Base-by-base conservation (phyloP, 805 yeast genomes). In the Candida boleticola region DNA sequence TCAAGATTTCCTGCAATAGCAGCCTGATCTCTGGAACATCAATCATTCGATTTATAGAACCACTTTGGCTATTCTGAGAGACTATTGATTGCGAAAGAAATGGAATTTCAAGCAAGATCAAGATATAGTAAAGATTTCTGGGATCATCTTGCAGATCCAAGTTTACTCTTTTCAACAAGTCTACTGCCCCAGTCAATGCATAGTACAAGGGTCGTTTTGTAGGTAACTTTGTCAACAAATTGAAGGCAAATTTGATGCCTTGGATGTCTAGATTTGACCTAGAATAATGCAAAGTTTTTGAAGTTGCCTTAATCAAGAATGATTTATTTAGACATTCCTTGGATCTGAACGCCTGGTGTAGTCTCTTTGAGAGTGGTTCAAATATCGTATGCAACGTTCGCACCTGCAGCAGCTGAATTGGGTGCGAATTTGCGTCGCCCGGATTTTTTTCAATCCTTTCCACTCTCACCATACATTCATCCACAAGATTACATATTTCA, bases 61-160 rank as follows among this genome's bases (percentile, higher is more conserved):
- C 21, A n/a, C 11, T 11, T 29, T 17, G 11, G 10, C 22, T 19
- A 19, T 7, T 19, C 40, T 47, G 61, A 35, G 71, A 59, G 3
- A 80, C 61, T 40, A 70, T 51, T 7, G 83, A 74, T 18, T 71
- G 64, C 5, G 73, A 62, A 5, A 86, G 59, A 4, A 76, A 68
- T 0, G 96, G 96, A 23, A 83, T 77, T 44, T 85, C 90, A 39
- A 84, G 60, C 10, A 87, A 61, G 3, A 87, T 77, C 14, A 87
- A 60, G 1, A 87, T 51, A 83, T 88, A 85, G 34, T 67, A 57
- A 22, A 81, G 57, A 17, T 76, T 68, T 1, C 61, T 50, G 0
- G 82, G 74, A 10, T 68, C 62, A 5, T 67, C 56, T 0, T 54
- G 55, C 4, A 70, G 65, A 1, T 82, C 42, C 0, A 60, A 80